Conservation (phyloP, 2,329 filamentous ascomycete species). For the Talaromyces amestolkiae region DNA sequence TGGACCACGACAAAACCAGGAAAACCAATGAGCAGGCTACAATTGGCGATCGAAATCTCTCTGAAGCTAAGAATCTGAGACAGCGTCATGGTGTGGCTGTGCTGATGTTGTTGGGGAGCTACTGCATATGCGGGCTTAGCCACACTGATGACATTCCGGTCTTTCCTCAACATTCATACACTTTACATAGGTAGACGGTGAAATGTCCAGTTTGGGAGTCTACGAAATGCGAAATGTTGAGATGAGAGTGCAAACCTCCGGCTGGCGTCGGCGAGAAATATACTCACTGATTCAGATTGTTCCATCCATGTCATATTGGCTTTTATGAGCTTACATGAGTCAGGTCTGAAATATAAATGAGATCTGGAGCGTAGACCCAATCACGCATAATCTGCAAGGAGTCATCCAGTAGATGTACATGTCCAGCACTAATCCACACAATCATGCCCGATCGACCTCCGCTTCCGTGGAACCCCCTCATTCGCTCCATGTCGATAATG, state of each 20-base stretch:
- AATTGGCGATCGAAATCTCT: conserved; percentile 2
- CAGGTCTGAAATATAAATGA: background rate
- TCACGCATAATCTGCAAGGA: conserved; percentile 4
- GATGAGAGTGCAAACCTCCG: background rate
- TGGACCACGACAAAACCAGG: background rate
- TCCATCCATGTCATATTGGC: no score
- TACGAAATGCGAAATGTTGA: background rate
- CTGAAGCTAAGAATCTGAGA: background rate
- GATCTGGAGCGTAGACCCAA: background rate
- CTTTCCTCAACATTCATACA: background rate
- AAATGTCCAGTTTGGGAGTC: background rate
- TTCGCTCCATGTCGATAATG: conserved; percentile 27
- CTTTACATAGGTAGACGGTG: no score
- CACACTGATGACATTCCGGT: background rate
- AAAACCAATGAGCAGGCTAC: background rate
- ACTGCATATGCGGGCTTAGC: background rate
- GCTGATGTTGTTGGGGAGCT: background rate
- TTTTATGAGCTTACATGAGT: background rate
- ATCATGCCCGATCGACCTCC: conserved; percentile 18
- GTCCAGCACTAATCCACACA: conserved; percentile 5
- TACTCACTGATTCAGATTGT: background rate
- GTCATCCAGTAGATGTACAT: background rate
- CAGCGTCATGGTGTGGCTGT: conserved; percentile 15
- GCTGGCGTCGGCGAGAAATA: background rate
- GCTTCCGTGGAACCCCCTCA: conserved; percentile 29